Conservation (phyloP, 1,139 yeast species). For the Sugiyamaella pinicola region DNA sequence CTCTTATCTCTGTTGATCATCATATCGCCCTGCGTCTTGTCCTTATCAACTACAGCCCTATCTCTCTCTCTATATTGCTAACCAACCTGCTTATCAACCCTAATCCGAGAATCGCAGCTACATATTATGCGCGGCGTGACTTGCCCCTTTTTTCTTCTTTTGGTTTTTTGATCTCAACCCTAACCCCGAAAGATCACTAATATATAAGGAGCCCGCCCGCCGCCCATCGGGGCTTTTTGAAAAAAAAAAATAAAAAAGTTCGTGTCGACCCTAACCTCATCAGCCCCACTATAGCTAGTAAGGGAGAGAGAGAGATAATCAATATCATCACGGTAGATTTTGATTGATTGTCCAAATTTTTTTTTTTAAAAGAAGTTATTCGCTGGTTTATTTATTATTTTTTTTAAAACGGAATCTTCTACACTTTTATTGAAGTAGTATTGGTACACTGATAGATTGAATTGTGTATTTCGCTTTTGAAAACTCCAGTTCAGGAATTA, state of each 20-base stretch:
- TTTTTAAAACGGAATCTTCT: no score
- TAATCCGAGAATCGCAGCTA: background rate
- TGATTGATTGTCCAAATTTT: background rate
- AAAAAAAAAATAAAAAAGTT: background rate
- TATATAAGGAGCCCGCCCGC: slow-evolving; percentile 17
- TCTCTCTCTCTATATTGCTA: background rate
- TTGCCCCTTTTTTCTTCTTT: slow-evolving; percentile 6
- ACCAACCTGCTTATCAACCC: background rate
- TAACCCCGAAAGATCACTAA: slow-evolving; percentile 10
- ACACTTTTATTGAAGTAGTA: background rate
- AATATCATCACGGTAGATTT: no score
- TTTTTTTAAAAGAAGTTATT: background rate
- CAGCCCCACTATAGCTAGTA: no score
- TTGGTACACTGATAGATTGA: no score
- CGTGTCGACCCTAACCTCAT: slow-evolving; percentile 4
- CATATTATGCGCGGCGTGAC: slow-evolving; percentile 4
- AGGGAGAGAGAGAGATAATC: no score
- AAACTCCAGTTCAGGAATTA: no score
- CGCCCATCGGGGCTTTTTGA: slow-evolving; percentile 14
- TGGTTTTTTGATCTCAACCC: background rate
- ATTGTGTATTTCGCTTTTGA: no score
- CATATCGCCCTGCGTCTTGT: background rate
- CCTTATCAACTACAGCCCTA: slow-evolving; percentile 1
- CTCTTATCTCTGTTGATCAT: no score
- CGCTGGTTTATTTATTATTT: background rate